Base-by-base conservation (phyloP, 768 basidiomycete species). In the Galerina sulciceps region DNA sequence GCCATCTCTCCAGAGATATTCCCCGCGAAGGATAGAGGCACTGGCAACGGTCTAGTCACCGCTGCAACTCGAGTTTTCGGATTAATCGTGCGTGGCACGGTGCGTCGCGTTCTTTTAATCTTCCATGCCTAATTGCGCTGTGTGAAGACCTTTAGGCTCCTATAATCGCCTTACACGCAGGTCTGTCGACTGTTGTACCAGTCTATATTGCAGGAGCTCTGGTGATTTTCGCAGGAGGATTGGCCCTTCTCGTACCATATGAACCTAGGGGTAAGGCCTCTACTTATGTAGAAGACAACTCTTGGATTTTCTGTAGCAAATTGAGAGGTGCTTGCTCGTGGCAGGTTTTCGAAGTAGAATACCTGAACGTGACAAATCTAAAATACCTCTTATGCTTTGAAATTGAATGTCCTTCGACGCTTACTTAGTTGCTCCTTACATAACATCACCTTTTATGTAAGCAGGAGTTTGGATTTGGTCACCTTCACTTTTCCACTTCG, bases 251-350 rank as follows among this genome's bases (percentile, higher is more conserved):
- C 0, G 72, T 93, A 17, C 91, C 90, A 0, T 91, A 86, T 61
- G 90, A 93, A 69, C 86, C 90, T 0, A 74, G 85, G 64, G 91
- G 90, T n/a, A 88, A 83, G 65, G 86, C 85, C 31, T 86, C 87
- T 47, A n/a, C n/a, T n/a, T n/a, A 82, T 89, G 67, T 91, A 76
- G 40, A 34, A 15, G 11, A 31, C 26, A 31, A 31, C 5, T 31
- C 26, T 31, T 31, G 5, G 8, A n/a, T n/a, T n/a, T n/a, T n/a
- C n/a, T n/a, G n/a, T n/a, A n/a, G 8, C 8, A 31, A 8, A 31
- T 31, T 8, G 4, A 31, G 26, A 31, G 26, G 26, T 31, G 8
- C 26, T 31, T 31, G 26, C 26, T 1, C 26, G 26, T 8, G 26
- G 26, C 26, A 31, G 26, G 26, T 31, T 31, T 31, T 5, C 26